Percentiles rank a stretch among this genome's conserved stretches.
These are phyloP conservation scores for Hyphopichia fennica DNA, from an alignment of 1,139 yeast species.

Conservation along the genomic window DNA sequence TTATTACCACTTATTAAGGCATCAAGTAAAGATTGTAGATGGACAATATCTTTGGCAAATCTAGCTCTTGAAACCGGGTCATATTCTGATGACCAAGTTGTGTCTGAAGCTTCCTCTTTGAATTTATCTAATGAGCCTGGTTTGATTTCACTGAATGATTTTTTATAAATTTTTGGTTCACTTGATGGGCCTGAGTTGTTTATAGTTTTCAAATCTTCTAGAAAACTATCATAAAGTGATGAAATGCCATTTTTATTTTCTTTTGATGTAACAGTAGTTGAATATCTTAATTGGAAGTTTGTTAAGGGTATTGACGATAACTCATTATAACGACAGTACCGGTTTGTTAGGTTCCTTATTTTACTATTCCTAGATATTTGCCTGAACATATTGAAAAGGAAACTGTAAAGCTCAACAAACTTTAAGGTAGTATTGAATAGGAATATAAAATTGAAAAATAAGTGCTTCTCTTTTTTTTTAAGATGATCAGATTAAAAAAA, in stretches of 20 bases:
- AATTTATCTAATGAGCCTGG: conserved; percentile 15
- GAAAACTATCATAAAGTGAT: conserved; percentile 12
- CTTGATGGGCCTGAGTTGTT: conserved; percentile 5
- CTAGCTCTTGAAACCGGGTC: conserved; percentile 47
- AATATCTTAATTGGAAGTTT: not conserved
- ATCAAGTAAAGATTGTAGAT: conserved; percentile 75
- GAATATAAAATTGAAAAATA: too few relatives aligned
- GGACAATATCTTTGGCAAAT: conserved; percentile 58
- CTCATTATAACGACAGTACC: not conserved
- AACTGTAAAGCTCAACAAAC: too few relatives aligned
- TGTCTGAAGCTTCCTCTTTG: conserved; percentile 7
- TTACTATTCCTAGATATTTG: not conserved
- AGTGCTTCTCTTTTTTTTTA: not conserved
- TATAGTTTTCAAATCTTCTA: conserved; percentile 14
- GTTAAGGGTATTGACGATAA: not conserved
- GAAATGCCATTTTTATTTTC: not conserved
- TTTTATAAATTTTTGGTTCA: conserved; percentile 12
- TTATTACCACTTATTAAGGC: conserved; percentile 74
- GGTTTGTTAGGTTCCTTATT: not conserved
- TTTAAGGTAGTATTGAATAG: too few relatives aligned
- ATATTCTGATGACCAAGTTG: conserved; percentile 41
- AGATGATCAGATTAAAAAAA: not conserved
- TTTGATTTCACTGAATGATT: conserved; percentile 23
- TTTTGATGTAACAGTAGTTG: not conserved
- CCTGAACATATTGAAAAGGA: not conserved